Evolutionary conservation across 164 flowering plant species (phyloP).

Genomic region (Chimonanthus praecox): DNA sequence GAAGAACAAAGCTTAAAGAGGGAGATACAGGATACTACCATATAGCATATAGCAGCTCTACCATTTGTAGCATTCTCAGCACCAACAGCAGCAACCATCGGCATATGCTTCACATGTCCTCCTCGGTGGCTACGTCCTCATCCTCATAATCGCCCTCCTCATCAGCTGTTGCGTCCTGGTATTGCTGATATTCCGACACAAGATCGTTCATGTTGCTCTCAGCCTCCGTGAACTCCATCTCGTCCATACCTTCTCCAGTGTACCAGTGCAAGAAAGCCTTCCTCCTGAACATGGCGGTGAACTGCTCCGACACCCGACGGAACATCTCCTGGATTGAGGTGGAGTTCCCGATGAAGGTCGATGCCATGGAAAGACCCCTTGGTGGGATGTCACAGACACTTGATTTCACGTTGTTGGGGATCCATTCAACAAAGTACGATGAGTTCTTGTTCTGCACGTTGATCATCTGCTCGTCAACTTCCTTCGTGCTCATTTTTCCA

Average conservation of each 20-base stretch:
- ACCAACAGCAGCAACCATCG: background rate
- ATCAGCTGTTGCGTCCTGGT: background rate
- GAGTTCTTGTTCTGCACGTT: background rate
- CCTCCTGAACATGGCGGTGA: too few relatives aligned
- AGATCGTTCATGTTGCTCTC: too few relatives aligned
- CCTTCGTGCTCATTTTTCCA: background rate
- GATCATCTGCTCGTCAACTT: background rate
- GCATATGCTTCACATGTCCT: background rate
- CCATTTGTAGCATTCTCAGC: background rate
- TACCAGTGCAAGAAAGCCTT: too few relatives aligned
- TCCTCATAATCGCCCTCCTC: background rate
- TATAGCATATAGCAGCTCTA: background rate
- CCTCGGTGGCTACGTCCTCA: background rate
- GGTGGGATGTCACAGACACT: conserved; percentile 49
- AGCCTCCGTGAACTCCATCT: too few relatives aligned
- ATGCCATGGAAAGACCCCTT: conserved; percentile 32
- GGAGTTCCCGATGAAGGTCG: conserved; percentile 49
- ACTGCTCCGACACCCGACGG: too few relatives aligned
- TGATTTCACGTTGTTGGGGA: conserved; percentile 37
- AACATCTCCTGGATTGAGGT: conserved; percentile 9
- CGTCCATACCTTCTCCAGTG: too few relatives aligned
- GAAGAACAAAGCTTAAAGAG: too few relatives aligned
- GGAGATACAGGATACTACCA: background rate
- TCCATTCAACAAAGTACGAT: background rate
- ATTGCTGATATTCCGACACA: conserved; percentile 26